Evolutionary conservation across 768 basidiomycete genomes (phyloP).

Genomic region (Lactarius trivialis): DNA sequence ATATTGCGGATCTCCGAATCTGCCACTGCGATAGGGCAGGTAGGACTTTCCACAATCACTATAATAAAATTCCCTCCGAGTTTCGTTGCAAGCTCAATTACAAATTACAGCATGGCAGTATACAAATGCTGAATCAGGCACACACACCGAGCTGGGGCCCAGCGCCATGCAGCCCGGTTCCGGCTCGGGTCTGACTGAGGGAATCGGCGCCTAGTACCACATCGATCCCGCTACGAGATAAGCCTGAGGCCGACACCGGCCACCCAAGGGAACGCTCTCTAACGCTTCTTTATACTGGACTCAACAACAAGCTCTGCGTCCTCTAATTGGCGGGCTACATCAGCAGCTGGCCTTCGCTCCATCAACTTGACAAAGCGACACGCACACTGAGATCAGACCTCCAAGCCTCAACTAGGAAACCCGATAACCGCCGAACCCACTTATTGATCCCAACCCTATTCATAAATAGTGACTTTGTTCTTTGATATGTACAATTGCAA

Average conservation of each 20-base stretch:
- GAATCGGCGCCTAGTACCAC: background rate
- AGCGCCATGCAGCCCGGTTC: background rate
- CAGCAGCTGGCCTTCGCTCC: background rate
- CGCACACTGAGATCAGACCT: background rate
- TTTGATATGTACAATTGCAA: background rate
- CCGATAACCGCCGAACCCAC: background rate
- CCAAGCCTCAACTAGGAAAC: background rate
- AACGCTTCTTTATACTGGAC: background rate
- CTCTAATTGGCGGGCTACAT: background rate
- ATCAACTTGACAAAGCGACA: background rate
- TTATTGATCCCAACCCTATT: background rate
- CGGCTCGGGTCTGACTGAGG: background rate
- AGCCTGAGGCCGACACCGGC: no score
- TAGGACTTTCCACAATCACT: no score
- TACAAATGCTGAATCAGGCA: background rate
- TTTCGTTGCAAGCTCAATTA: no score
- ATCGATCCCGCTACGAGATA: background rate
- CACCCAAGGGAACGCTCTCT: background rate
- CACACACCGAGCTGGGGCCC: background rate
- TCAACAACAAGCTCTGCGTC: background rate
- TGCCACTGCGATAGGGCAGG: no score
- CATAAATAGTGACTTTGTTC: background rate
- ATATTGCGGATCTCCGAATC: no score
- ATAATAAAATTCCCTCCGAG: no score
- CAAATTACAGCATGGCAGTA: no score